These are phyloP conservation scores for Coprinopsis sp. DNA, from an alignment of 768 basidiomycete genomes.

Conservation along the genomic window DNA sequence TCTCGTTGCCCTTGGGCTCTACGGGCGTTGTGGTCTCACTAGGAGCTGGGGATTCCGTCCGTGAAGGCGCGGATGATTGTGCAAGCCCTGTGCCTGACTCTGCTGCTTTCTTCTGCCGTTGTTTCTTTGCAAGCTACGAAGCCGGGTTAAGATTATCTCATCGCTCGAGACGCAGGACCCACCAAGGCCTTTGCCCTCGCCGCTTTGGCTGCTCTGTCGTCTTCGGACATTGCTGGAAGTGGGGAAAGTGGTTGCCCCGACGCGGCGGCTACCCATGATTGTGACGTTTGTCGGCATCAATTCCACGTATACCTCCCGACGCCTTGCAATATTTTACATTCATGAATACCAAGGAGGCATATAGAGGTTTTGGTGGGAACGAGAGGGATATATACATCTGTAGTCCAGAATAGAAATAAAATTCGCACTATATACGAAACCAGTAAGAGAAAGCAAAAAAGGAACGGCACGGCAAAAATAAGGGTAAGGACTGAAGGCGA, in stretches of 20 bases:
- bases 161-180: conserved; percentile 15
- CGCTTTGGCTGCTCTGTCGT: conserved; percentile 76
- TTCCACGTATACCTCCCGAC: conserved; percentile 10
- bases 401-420: conserved; percentile 25
- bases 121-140: conserved; percentile 64
- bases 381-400: conserved; percentile 8
- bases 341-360: not conserved
- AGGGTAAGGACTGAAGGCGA: conserved; percentile 29
- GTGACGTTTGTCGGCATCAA: conserved; percentile 15
- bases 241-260: not conserved
- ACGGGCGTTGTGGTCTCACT: conserved; percentile 29
- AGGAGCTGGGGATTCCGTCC: conserved; percentile 49
- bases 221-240: conserved; percentile 49
- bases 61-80: conserved; percentile 34
- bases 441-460: conserved; percentile 20
- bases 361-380: not conserved
- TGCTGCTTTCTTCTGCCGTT: conserved; percentile 66
- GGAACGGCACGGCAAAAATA: conserved; percentile 30
- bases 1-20: conserved; percentile 34
- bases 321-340: not conserved
- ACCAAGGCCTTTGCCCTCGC: conserved; percentile 85
- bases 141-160: conserved; percentile 9
- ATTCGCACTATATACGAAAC: conserved; percentile 47
- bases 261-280: not conserved
- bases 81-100: conserved; percentile 34